These are phyloP conservation scores for Toxoplasma gondii DNA, from an alignment of 169 alveolate genomes.

Conservation along the genomic window DNA sequence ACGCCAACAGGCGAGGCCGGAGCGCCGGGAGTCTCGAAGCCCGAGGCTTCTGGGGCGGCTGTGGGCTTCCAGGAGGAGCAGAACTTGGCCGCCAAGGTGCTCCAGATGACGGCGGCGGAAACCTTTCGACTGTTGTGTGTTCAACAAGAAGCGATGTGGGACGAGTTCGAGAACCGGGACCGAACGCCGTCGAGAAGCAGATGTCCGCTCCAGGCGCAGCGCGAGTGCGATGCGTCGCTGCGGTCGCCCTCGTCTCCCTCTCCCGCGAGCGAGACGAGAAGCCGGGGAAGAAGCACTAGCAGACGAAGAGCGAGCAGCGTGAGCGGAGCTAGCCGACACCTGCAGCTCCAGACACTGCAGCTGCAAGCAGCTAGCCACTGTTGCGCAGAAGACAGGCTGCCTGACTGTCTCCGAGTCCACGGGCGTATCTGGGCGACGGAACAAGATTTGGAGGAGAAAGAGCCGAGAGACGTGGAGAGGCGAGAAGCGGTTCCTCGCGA, in stretches of 20 bases:
- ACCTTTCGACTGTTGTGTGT: not conserved
- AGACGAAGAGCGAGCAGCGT: not conserved
- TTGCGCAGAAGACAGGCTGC: not conserved
- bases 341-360: not conserved
- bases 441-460: not conserved
- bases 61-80: not conserved
- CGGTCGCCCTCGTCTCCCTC: not conserved
- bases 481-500: not conserved
- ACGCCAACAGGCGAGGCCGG: not conserved
- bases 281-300: conserved; percentile 16
- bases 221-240: not conserved
- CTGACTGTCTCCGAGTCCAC: not conserved
- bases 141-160: not conserved
- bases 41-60: not conserved
- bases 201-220: not conserved
- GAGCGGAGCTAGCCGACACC: not conserved
- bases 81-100: not conserved
- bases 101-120: not conserved
- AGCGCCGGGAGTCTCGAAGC: not conserved
- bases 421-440: not conserved
- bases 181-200: not conserved
- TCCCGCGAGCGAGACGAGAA: not conserved
- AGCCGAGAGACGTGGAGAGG: not conserved
- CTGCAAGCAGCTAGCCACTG: not conserved
- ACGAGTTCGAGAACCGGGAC: not conserved